Conservation (phyloP, 768 basidiomycete genomes). For the Pleurotus pulmonarius region DNA sequence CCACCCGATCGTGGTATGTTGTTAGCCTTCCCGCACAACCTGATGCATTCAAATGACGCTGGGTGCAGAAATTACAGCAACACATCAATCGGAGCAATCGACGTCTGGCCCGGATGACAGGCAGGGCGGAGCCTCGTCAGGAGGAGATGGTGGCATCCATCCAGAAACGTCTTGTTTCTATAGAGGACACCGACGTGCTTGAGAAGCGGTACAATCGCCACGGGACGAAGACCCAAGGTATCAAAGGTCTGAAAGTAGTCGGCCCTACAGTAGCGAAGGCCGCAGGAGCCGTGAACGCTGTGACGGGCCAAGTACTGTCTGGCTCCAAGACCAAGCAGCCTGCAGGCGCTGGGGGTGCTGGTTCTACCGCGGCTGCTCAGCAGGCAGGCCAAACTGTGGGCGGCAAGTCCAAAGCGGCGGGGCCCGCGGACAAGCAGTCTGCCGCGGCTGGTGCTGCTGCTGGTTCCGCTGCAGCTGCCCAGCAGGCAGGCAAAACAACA, state of each 20-base stretch:
- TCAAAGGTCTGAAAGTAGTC: background rate
- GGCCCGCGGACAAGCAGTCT: background rate
- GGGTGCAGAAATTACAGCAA: slow-evolving; percentile 33
- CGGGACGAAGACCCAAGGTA: background rate
- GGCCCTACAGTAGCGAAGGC: background rate
- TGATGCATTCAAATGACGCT: no score
- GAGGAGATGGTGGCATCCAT: slow-evolving; percentile 33
- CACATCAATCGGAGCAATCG: slow-evolving; percentile 51
- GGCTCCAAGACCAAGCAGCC: background rate
- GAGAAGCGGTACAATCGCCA: slow-evolving; percentile 15
- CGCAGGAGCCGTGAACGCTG: background rate
- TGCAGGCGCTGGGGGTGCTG: background rate
- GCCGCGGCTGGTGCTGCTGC: background rate
- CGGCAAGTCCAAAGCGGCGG: background rate
- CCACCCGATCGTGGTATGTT: slow-evolving; percentile 34
- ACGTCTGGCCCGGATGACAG: slow-evolving; percentile 57
- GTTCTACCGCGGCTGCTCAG: background rate
- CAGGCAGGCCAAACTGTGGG: background rate
- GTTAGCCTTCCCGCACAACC: background rate
- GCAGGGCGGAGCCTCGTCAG: slow-evolving; percentile 33
- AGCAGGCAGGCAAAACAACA: background rate
- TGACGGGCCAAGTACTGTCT: background rate
- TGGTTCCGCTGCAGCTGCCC: background rate
- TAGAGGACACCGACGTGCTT: slow-evolving; percentile 19
- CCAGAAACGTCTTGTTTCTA: slow-evolving; percentile 33